phyloP scores from a whole-genome alignment of 192 early-diverging fungal genomes.

The Kickxella alabastrina region DNA sequence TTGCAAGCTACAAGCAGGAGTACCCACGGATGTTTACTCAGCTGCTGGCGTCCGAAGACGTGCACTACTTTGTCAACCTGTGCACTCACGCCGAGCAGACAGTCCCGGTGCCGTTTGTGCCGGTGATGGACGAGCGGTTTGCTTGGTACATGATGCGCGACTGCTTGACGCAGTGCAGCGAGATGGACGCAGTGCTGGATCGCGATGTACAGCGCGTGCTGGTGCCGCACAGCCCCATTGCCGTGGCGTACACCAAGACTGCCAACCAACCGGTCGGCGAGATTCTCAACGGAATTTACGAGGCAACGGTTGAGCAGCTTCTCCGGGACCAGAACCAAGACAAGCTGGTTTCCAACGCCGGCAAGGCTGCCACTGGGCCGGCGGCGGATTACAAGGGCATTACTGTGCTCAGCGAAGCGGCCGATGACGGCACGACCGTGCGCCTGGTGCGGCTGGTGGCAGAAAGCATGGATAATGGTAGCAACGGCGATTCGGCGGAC shows the following conservation, averaged over 20 bases:
- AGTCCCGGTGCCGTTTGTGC: slow-evolving; percentile 84
- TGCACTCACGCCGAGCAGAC: slow-evolving; percentile 64
- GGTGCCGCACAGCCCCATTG: slow-evolving; percentile 84
- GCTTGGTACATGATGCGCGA: slow-evolving; percentile 94
- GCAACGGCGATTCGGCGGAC: too few relatives aligned
- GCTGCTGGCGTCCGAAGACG: slow-evolving; percentile 29
- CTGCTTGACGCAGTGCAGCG: slow-evolving; percentile 80
- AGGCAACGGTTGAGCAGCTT: slow-evolving; percentile 64
- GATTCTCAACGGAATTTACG: slow-evolving; percentile 77
- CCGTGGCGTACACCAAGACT: slow-evolving; percentile 63
- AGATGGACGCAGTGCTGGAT: slow-evolving; percentile 75
- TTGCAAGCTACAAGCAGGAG: slow-evolving; percentile 71
- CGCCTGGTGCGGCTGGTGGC: too few relatives aligned
- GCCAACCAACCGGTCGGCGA: slow-evolving; percentile 81
- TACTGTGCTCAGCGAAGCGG: too few relatives aligned
- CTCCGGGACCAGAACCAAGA: slow-evolving; percentile 66
- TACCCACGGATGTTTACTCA: slow-evolving; percentile 1
- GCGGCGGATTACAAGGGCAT: too few relatives aligned
- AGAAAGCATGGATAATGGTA: too few relatives aligned
- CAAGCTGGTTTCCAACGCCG: too few relatives aligned
- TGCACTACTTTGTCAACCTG: slow-evolving; percentile 22
- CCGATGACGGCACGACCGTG: too few relatives aligned
- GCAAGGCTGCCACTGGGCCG: too few relatives aligned
- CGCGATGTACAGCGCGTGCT: slow-evolving; percentile 66
- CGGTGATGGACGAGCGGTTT: slow-evolving; percentile 83